A percentile compares a stretch with the other conserved stretches of the same genome.
Evolutionary conservation across 2,329 filamentous ascomycete genomes (phyloP).

Genomic region (Claviceps fusiformis): DNA sequence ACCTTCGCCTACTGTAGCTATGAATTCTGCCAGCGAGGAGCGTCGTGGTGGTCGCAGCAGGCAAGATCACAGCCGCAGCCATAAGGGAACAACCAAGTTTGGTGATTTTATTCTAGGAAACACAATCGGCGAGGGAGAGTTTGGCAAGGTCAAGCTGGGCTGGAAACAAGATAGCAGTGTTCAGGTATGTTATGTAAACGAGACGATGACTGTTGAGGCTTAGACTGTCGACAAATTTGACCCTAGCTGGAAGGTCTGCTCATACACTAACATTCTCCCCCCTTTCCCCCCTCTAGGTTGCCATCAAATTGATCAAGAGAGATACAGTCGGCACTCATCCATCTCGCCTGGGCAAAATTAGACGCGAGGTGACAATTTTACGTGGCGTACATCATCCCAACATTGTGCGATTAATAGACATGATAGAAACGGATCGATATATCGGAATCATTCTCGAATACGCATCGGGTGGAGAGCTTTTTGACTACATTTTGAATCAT

Average conservation of each 20-base stretch:
- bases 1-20: constrained; percentile 29
- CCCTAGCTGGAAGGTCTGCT: neutral
- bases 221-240: neutral
- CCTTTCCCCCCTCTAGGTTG: constrained; percentile 50
- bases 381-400: constrained; percentile 84
- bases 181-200: constrained; percentile 43
- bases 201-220: neutral
- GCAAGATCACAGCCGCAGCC: constrained; percentile 38
- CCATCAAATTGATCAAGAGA: constrained; percentile 92
- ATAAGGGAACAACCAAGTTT: constrained; percentile 68
- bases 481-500: constrained; percentile 96
- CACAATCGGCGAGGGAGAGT: constrained; percentile 93
- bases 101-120: constrained; percentile 93
- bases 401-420: constrained; percentile 92
- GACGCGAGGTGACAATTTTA: constrained; percentile 89
- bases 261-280: constrained; percentile 8
- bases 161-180: constrained; percentile 95
- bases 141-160: constrained; percentile 95
- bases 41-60: constrained; percentile 40
- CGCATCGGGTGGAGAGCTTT: constrained; percentile 90
- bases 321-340: constrained; percentile 83
- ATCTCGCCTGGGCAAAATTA: constrained; percentile 84
- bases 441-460: constrained; percentile 99
- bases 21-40: constrained; percentile 30
- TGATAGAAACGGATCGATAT: constrained; percentile 93